Conservation (phyloP, 176 grass and related monocot species). For the Triticum timopheevii region DNA sequence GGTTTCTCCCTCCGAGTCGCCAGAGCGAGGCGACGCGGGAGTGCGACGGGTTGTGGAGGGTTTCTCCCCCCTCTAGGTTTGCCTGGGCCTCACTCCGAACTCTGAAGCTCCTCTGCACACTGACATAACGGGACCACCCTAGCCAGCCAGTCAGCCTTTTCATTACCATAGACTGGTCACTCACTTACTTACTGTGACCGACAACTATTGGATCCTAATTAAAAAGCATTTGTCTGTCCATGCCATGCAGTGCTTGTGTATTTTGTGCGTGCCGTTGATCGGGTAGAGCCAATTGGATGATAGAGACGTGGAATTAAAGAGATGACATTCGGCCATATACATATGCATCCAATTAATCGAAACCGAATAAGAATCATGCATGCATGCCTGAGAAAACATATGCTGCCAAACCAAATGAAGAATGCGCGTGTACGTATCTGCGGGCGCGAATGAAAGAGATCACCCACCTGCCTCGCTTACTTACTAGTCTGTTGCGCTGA, state of each 20-base stretch:
- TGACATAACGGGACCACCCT: slow-evolving; percentile 29
- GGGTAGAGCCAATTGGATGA: neutral
- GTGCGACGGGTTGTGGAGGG: too few relatives aligned
- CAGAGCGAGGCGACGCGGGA: too few relatives aligned
- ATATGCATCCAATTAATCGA: neutral
- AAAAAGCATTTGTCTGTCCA: slow-evolving; percentile 8
- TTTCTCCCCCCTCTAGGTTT: too few relatives aligned
- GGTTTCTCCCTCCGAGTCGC: too few relatives aligned
- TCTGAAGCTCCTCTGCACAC: neutral
- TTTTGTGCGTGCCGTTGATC: neutral
- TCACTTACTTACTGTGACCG: slow-evolving; percentile 1
- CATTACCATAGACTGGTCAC: slow-evolving; percentile 19
- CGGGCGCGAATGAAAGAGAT: neutral
- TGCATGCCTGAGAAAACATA: slow-evolving; percentile 2
- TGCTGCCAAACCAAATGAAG: slow-evolving; percentile 12
- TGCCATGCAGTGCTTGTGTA: slow-evolving; percentile 2
- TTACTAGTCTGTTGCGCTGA: neutral
- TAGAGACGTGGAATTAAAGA: slow-evolving; percentile 4
- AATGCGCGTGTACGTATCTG: neutral
- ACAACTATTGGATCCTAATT: slow-evolving; percentile 36
- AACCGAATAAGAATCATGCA: neutral
- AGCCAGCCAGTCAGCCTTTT: neutral
- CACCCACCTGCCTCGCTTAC: neutral
- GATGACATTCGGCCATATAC: neutral
- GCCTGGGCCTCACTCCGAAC: too few relatives aligned